Conservation (phyloP, 371 early-diverging fungal genomes). For the Batrachochytrium dendrobatidis region DNA sequence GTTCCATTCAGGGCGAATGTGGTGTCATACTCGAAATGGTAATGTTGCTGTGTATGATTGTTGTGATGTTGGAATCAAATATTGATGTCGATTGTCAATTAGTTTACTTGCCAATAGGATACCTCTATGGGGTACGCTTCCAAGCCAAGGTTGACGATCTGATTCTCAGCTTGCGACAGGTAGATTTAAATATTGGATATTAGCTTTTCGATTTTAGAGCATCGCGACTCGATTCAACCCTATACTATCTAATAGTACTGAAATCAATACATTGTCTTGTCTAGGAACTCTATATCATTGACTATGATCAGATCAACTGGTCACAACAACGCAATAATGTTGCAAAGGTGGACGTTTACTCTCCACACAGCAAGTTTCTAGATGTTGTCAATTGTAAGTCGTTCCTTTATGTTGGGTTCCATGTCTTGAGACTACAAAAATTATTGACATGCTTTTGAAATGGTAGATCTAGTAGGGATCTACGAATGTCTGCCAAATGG, state of each 20-base stretch:
- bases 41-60: background rate
- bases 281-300: conserved; percentile 79
- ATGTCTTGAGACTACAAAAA: background rate
- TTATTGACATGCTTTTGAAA: background rate
- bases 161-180: conserved; percentile 61
- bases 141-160: conserved; percentile 30
- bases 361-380: conserved; percentile 72
- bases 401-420: background rate
- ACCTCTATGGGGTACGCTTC: conserved; percentile 70
- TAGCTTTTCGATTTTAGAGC: background rate
- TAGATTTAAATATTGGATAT: background rate
- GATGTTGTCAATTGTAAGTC: conserved; percentile 60
- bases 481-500: conserved; percentile 57
- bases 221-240: no score
- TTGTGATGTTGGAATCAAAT: conserved; percentile 16
- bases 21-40: conserved; percentile 66
- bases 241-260: no score
- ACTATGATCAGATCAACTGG: conserved; percentile 84
- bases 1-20: conserved; percentile 84
- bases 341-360: conserved; percentile 72
- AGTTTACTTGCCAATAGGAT: conserved; percentile 92
- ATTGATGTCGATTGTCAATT: background rate
- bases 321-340: conserved; percentile 71
- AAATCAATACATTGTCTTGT: no score
- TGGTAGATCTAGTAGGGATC: conserved; percentile 48